Percentiles rank a stretch among this genome's conserved stretches.
Conservation (phyloP, 352 stramenopile genomes). For the Globisporangium rhizosaccharum region DNA sequence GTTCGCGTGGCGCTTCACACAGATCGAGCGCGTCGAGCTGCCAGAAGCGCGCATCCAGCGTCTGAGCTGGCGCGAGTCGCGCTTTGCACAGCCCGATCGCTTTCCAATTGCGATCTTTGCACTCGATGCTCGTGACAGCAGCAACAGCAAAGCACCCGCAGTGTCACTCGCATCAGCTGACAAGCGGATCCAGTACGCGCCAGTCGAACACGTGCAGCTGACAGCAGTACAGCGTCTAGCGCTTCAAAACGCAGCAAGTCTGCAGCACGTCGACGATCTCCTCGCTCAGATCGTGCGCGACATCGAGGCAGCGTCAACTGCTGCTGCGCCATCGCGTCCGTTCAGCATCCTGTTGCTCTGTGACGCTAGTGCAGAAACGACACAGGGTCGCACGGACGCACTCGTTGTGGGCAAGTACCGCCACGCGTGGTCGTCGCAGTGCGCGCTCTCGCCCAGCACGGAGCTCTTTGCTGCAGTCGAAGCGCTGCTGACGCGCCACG, state of each 20-base stretch:
- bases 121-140: constrained; percentile 1
- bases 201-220: neutral
- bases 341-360: constrained; percentile 49
- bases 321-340: neutral
- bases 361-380: constrained; percentile 11
- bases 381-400: neutral
- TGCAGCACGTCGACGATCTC: constrained; percentile 28
- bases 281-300: constrained; percentile 16
- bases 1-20: constrained; percentile 61
- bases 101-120: constrained; percentile 14
- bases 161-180: neutral
- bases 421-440: constrained; percentile 54
- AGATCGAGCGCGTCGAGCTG: constrained; percentile 57
- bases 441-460: constrained; percentile 19
- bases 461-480: constrained; percentile 29
- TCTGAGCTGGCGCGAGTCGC: constrained; percentile 28
- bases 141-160: neutral
- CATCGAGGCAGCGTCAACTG: constrained; percentile 3
- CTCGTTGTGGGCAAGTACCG: constrained; percentile 57
- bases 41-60: constrained; percentile 47
- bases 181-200: constrained; percentile 3
- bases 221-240: neutral
- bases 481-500: constrained; percentile 29
- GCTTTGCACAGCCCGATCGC: constrained; percentile 18
- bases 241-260: constrained; percentile 5